Evolutionary conservation across 129 eudicot genomes (phyloP).

Genomic region (Silybum marianum): DNA sequence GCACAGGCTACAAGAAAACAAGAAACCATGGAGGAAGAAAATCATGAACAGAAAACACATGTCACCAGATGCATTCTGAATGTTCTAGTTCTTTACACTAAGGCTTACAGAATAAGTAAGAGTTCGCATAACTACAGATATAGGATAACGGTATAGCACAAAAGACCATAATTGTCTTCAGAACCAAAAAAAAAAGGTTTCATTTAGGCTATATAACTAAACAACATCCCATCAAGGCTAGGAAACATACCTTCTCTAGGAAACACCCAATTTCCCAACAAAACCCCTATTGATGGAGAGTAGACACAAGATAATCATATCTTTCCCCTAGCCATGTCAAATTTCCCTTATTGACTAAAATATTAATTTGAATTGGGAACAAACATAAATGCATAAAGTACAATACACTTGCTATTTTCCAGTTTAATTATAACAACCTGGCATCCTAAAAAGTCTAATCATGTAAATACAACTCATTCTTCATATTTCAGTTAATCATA

Average conservation of each 20-base stretch:
- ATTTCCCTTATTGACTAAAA: background rate
- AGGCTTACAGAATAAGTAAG: background rate
- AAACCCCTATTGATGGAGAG: background rate
- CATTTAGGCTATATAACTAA: background rate
- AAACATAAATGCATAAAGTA: background rate
- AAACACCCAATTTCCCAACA: background rate
- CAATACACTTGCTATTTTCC: background rate
- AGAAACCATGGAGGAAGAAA: background rate
- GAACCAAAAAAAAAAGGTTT: background rate
- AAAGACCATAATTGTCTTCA: background rate
- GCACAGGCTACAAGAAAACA: background rate
- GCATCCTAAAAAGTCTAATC: background rate
- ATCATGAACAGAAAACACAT: background rate
- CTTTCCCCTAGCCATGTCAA: background rate
- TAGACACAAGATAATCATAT: background rate
- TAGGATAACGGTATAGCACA: background rate
- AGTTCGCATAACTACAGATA: background rate
- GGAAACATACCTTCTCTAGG: background rate
- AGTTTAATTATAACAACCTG: background rate
- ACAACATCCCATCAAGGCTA: background rate
- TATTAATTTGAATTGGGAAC: background rate
- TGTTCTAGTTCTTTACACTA: background rate
- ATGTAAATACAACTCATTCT: background rate
- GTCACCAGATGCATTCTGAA: background rate
- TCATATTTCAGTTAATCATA: background rate